Evolutionary conservation across 108 stramenopile species (phyloP), one percentile per base, ranked within the genome.

Genomic region (Fragilaria radians): DNA sequence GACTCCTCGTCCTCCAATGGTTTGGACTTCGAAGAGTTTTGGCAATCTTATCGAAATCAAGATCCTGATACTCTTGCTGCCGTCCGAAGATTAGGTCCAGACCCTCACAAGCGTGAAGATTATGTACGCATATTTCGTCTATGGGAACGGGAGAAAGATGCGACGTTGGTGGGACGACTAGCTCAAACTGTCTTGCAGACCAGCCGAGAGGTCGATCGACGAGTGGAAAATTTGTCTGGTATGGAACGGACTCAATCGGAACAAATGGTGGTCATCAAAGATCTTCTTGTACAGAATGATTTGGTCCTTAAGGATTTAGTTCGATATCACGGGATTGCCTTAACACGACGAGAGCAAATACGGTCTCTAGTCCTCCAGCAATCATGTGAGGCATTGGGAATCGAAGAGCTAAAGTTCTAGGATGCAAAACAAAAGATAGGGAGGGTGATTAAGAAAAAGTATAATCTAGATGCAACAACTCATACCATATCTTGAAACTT

Each of bases 311-410:
- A 59, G 45, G 75, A 84, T 54, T 64, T 93, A 60, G 78, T 85
- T 26, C 61, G 65, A 52, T 63, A 74, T 3, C 73, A 78, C 50
- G 62, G 45, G 4, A 7, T 62, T 45, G 91, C 88, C 0, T 50
- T 48, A 28, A 31, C 68, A 63, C 57, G 61, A 67, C 62, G 84
- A 49, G 66, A 80, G 28, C 77, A 73, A 36, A 78, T 88, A 0
- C 72, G 91, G 48, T 36, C 22, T 30, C 78, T 66, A 52, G 67
- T 93, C 32, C 56, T 66, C 48, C 73, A 84, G 28, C 62, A 75
- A 59, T 86, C 88, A 4, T 84, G 80, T 58, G 32, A 49, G 29
- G 83, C 91, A 25, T 63, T 93, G 60, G 86, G 82, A 1, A 79
- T 93, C 53, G 71, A 73, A 17, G 85, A 85, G 46, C 79, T 83